Base-by-base conservation (phyloP, 2,329 filamentous ascomycete species). In the Cyclaneusma minus region DNA sequence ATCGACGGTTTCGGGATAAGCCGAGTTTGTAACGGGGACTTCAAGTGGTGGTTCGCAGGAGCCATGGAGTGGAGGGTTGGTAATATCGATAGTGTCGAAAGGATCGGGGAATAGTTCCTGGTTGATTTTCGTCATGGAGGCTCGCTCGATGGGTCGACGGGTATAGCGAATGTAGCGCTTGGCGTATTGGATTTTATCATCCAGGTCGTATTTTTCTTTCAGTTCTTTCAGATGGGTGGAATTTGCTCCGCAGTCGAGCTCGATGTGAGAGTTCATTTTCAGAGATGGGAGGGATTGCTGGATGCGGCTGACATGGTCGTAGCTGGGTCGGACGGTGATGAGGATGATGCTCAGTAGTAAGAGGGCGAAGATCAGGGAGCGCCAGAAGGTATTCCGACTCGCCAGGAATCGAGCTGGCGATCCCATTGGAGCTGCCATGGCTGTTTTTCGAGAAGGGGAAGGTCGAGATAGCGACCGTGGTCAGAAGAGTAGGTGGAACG, bases 81-180 rank as follows among this genome's bases (percentile, higher is more conserved):
- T 50, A 13, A 64, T 42, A 34, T 68, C 54, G 28, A 69, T 50
- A 0, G 54, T 51, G 37, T 56, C 58, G 41, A 64, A 58, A 22
- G 51, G 47, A 13, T 49, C 47, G 7, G 56, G 54, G 11, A 68
- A 48, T 25, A 70, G 54, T 13, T 50, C 48, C 27, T 64, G 55
- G 8, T 54, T 34, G 6, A 69, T 37, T 33, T 55, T 56, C n/a
- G 63, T 68, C 34, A 68, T 52, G 10, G 55, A 53, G 38, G 60
- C 60, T 20, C 65, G 55, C 23, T 53, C 36, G 14, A 68, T 56
- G 29, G 60, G 56, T 27, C 61, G 45, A 20, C 62, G 58, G 20
- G 53, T 54, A 33, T 64, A 60, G 36, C 58, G 58, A 13, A 69
- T 49, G 37, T 68, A 65, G 29, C 65, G 56, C 46, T 64, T 64